phyloP scores from a whole-genome alignment of 805 yeast genomes.

The Wickerhamiella allomyrinae region DNA sequence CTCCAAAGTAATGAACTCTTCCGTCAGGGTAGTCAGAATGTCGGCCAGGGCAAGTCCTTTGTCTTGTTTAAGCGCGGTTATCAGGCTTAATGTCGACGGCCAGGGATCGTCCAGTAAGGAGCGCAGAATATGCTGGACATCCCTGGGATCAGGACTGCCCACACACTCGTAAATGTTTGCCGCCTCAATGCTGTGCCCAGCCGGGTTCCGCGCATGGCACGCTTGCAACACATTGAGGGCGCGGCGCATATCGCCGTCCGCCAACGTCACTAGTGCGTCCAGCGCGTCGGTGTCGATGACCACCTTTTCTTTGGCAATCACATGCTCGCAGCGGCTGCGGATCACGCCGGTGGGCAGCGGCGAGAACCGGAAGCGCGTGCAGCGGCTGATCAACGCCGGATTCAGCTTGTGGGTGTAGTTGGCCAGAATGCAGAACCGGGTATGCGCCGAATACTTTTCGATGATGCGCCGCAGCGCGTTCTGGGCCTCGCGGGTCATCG shows the following conservation, averaged over 20 bases:
- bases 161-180: constrained; percentile 84
- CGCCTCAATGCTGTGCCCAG: constrained; percentile 42
- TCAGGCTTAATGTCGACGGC: constrained; percentile 57
- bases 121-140: constrained; percentile 59
- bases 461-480: constrained; percentile 87
- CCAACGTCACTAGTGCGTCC: constrained; percentile 48
- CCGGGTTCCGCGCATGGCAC: constrained; percentile 61
- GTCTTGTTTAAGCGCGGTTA: constrained; percentile 46
- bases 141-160: constrained; percentile 89
- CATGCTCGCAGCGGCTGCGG: constrained; percentile 49
- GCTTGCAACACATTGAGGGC: constrained; percentile 91
- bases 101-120: constrained; percentile 79
- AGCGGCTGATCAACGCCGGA: constrained; percentile 87
- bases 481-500: constrained; percentile 96
- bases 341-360: constrained; percentile 64
- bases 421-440: constrained; percentile 91
- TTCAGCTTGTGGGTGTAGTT: constrained; percentile 91
- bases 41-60: constrained; percentile 89
- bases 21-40: constrained; percentile 60
- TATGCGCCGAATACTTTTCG: constrained; percentile 84
- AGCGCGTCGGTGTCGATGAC: constrained; percentile 45
- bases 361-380: constrained; percentile 86
- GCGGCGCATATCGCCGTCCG: constrained; percentile 95
- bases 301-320: constrained; percentile 54
- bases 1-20: constrained; percentile 53